Conservation (phyloP, 2,329 filamentous ascomycete genomes). For the Aspergillus sp. region DNA sequence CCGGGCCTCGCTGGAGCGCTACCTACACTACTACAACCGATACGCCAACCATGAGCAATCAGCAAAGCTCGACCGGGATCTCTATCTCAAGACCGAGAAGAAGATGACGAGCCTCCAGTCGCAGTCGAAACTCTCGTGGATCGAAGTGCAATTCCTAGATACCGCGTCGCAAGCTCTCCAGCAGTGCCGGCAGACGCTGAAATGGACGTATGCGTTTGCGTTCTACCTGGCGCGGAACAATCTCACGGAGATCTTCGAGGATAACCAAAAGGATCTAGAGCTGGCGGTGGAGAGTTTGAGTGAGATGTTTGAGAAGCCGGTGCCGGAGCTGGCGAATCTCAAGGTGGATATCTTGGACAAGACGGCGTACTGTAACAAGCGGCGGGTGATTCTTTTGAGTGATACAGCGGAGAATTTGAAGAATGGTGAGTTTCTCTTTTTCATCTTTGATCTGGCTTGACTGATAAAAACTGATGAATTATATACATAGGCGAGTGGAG, state of each 20-base stretch:
- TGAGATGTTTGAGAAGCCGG: slow-evolving; percentile 99
- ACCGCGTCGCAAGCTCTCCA: slow-evolving; percentile 88
- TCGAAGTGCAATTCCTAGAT: slow-evolving; percentile 95
- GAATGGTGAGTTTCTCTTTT: slow-evolving; percentile 54
- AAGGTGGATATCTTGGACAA: slow-evolving; percentile 99
- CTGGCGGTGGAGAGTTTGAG: slow-evolving; percentile 93
- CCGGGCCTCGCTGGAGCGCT: slow-evolving; percentile 84
- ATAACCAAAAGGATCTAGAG: slow-evolving; percentile 96
- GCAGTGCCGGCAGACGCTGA: slow-evolving; percentile 93
- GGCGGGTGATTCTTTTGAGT: slow-evolving; percentile 78
- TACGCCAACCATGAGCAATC: slow-evolving; percentile 99
- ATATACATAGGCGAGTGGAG: slow-evolving; percentile 34
- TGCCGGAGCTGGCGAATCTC: slow-evolving; percentile 71
- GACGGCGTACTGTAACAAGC: slow-evolving; percentile 91
- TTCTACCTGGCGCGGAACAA: slow-evolving; percentile 97
- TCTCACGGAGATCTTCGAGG: slow-evolving; percentile 91
- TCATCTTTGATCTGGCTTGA: neutral
- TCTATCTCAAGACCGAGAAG: slow-evolving; percentile 92
- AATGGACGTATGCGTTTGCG: slow-evolving; percentile 98
- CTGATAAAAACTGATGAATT: slow-evolving; percentile 4
- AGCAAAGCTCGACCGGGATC: slow-evolving; percentile 90
- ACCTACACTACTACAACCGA: slow-evolving; percentile 96
- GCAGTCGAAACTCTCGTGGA: slow-evolving; percentile 94
- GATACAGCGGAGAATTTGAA: slow-evolving; percentile 90
- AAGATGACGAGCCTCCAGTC: slow-evolving; percentile 97